Base-by-base conservation (phyloP, 257 asterid species). In the Coffea canephora region DNA sequence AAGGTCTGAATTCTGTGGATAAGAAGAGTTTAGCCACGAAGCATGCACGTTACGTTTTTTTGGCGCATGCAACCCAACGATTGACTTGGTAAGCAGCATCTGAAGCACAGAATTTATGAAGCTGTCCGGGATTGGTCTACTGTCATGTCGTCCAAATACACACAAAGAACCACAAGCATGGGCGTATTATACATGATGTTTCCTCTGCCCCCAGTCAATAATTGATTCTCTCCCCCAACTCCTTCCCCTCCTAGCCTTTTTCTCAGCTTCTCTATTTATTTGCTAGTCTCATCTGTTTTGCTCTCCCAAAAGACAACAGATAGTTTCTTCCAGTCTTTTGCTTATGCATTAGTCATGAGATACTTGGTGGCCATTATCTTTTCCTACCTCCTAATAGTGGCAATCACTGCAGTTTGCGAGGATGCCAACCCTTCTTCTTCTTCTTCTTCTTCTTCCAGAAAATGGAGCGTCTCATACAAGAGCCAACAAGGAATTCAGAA, bases 201-300 rank as follows among this genome's bases (percentile, higher is more conserved):
- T 64, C 73, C 78, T 71, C 66, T 74, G 70, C 71, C 77, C 80
- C 69, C 54, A 23, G 49, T 80, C 77, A 69, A 81, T 81, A 69
- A 80, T 80, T 80, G 72, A 55, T 34, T 43, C 78, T 34, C 39
- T 43, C 2, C 39, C 77, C 54, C 23, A 14, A 23, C n/a, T 7
- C 49, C 39, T 11, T 4, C 25, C 12, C 19, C 52, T 64, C 67
- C 43, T 25, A 25, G 57, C 16, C 39, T 52, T 3, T 73, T 34
- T 72, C 62, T 74, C 34, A 25, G 59, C 9, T 31, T 62, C 59
- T 71, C 75, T 82, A 71, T 82, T 48, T 77, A 81, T 71, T 34
- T 71, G 72, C 48, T 6, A 12, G 65, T 45, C 15, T 55, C 31
- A 52, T 74, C 59, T 23, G n/a, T 71, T 73, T 64, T 62, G 78